Evolutionary conservation across 179 eudicot species (phyloP).

Genomic region (Gypsophila paniculata): DNA sequence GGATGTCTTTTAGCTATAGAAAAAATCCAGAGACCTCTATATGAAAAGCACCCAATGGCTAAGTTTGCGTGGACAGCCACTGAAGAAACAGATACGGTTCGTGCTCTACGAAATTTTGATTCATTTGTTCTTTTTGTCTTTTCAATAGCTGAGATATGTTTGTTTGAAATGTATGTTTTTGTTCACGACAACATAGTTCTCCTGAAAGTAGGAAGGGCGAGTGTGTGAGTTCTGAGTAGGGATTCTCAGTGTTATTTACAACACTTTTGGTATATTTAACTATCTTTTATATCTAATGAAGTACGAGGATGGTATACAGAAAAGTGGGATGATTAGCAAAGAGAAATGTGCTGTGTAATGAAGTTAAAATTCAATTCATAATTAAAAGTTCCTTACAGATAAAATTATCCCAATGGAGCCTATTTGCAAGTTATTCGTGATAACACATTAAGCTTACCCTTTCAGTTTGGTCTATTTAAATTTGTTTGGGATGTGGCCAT

Average conservation of each 20-base stretch:
- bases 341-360: background rate
- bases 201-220: background rate
- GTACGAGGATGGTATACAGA: background rate
- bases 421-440: too few species aligned
- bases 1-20: constrained; percentile 50
- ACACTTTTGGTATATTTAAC: background rate
- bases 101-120: constrained; percentile 22
- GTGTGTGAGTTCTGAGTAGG: background rate
- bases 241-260: background rate
- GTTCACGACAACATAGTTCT: too few species aligned
- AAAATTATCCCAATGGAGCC: too few species aligned
- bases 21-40: constrained; percentile 75
- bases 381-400: too few species aligned
- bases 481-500: too few species aligned
- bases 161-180: constrained; percentile 1
- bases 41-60: constrained; percentile 89
- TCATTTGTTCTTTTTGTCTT: background rate
- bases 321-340: background rate
- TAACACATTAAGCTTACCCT: too few species aligned
- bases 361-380: too few species aligned
- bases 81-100: constrained; percentile 76
- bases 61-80: constrained; percentile 90
- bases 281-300: background rate
- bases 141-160: background rate
- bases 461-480: background rate